Percentiles rank a stretch among this genome's conserved stretches.
Evolutionary conservation across 805 yeast genomes (phyloP).

Genomic region (Kockiozyma suomiensis): DNA sequence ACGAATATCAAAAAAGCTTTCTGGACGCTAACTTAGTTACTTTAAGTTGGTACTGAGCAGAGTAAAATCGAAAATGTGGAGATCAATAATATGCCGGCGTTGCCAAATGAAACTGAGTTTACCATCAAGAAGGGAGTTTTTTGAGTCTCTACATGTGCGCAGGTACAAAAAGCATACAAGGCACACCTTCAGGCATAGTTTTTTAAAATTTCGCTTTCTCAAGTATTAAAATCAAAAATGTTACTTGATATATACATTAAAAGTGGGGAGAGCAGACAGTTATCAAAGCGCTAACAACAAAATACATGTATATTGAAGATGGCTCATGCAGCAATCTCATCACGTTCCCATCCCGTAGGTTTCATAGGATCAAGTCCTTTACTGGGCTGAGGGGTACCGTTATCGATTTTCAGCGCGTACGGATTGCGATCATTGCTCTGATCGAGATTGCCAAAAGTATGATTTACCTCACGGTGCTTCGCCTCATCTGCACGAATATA

Average conservation of each 20-base stretch:
- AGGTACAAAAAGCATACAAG: no score
- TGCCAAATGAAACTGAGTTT: conserved; percentile 7
- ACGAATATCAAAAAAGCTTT: no score
- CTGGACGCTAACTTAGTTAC: background rate
- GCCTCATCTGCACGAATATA: conserved; percentile 76
- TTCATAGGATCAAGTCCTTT: conserved; percentile 40
- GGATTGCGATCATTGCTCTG: conserved; percentile 65
- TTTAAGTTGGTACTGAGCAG: conserved; percentile 8
- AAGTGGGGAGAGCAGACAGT: background rate
- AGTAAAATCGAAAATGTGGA: conserved; percentile 20
- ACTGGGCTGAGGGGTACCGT: conserved; percentile 43
- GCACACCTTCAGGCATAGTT: no score
- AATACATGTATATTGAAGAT: no score
- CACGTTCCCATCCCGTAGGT: conserved; percentile 44
- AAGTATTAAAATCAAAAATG: no score
- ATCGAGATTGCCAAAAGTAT: conserved; percentile 67
- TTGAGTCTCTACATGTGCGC: background rate
- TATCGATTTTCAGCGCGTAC: conserved; percentile 53
- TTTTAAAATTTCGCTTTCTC: no score
- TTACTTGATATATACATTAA: background rate
- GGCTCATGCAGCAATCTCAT: conserved; percentile 40
- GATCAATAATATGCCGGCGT: background rate
- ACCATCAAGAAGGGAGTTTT: conserved; percentile 2
- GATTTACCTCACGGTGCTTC: conserved; percentile 78
- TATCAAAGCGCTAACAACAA: background rate